Evolutionary conservation across 352 stramenopile genomes (phyloP).

Genomic region (Phytophthora rubi): DNA sequence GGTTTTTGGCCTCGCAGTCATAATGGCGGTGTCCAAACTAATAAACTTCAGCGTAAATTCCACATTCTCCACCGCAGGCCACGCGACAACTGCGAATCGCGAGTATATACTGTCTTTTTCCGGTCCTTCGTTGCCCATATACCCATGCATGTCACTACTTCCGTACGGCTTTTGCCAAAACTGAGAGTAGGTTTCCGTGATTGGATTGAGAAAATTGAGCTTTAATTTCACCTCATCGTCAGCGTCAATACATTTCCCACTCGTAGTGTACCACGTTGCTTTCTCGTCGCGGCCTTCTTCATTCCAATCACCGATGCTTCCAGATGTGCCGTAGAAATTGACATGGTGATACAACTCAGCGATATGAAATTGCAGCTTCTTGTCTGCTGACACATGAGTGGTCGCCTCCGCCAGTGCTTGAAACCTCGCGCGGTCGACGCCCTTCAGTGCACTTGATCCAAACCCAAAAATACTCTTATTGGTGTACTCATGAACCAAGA

Average conservation of each 20-base stretch:
- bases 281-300: slow-evolving; percentile 4
- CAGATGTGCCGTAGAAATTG: slow-evolving; percentile 7
- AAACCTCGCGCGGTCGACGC: slow-evolving; percentile 24
- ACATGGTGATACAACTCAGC: slow-evolving; percentile 20
- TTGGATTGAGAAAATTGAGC: slow-evolving; percentile 33
- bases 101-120: slow-evolving; percentile 29
- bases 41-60: slow-evolving; percentile 21
- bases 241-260: slow-evolving; percentile 1
- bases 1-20: background rate
- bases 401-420: slow-evolving; percentile 9
- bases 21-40: slow-evolving; percentile 1
- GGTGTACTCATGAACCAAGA: slow-evolving; percentile 31
- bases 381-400: background rate
- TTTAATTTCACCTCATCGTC: slow-evolving; percentile 1
- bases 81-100: slow-evolving; percentile 26
- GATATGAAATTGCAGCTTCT: slow-evolving; percentile 26
- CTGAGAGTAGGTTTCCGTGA: slow-evolving; percentile 15
- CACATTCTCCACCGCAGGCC: background rate
- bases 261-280: slow-evolving; percentile 9
- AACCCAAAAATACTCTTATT: slow-evolving; percentile 20
- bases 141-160: slow-evolving; percentile 17
- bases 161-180: slow-evolving; percentile 29
- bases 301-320: slow-evolving; percentile 2
- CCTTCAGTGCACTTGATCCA: slow-evolving; percentile 20
- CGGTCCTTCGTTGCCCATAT: slow-evolving; percentile 28